Evolutionary conservation across 2,329 filamentous ascomycete genomes (phyloP), one percentile per base, ranked within the genome.

Genomic region (Shiraia sp.): DNA sequence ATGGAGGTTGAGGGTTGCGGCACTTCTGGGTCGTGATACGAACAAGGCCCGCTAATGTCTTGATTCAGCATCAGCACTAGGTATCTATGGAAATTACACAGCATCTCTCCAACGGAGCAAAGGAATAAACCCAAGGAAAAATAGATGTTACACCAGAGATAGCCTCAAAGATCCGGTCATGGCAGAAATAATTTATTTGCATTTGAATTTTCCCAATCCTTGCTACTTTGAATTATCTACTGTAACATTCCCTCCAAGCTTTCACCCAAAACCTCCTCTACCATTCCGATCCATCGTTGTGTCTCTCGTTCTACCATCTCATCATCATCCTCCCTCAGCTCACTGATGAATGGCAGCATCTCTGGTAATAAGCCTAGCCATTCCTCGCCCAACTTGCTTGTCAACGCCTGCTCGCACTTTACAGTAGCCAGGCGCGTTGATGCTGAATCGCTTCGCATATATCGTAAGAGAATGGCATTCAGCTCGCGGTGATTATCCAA

Each of bases 331-430:
- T 99, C 93, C 73, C 96, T 87, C 61, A 96, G 70, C 74, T 99
- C 93, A 61, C 89, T 95, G 58, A 99, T 96, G 52, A 92, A 89
- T 14, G 95, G 92, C 66, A 99, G 73, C 87, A 96, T 97, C 79
- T 99, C 93, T 0, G 92, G 90, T 64, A 97, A 70, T 75, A 95
- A 80, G 1, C 85, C 81, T 45, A 99, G 73, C 93, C 93, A 99
- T 65, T 99, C 93, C 68, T 97, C 91, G 45, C 91, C 91, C 17
- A 97, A 72, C 33, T 82, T 78, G 55, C 87, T 83, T 10, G 90
- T 95, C 49, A 97, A 75, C 10, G 79, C 81, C 64, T 90, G 86
- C 73, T 97, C 83, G 55, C 86, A 86, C 70, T 85, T 85, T 25
- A 99, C 85, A 0, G 89, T 90, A 1, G 88, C 89, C 24, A 97